Base-by-base conservation (phyloP, 441 rosid genomes). In the Omphalea diandra region DNA sequence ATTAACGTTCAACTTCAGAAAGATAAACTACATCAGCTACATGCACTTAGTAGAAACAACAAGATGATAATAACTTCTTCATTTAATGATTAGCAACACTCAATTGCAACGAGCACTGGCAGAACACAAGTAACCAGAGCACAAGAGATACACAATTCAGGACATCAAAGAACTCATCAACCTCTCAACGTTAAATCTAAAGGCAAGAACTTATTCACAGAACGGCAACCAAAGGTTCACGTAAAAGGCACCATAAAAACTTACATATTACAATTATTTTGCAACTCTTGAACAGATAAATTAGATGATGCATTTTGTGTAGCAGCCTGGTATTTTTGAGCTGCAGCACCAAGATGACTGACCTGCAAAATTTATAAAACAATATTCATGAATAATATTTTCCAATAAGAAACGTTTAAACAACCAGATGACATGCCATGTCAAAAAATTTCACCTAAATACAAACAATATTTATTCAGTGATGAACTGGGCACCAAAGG, bases 291-390 rank as follows among this genome's bases (percentile, higher is more conserved):
- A 83, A 72, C 87, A 76, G 84, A 85, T 69, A 87, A 75, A 85
- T 80, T 84, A 36, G 97, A 65, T 65, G 97, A 82, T 68, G 94
- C 86, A 73, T 85, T 91, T 76, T 87, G 98, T 63, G 94, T 76
- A 12, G 96, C 88, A 75, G 90, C 86, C 73, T 91, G 97, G 77
- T 88, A 91, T 69, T 87, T 94, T 49, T 91, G 97, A 69, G 98
- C 97, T 53, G 92, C 96, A 12, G 85, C 81, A 18, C 89, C 96
- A 56, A 94, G 93, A 73, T 94, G 97, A 84, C 82, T 88, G 65
- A 90, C 94, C 97, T 94, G 84, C 75, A 80, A 61, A 52, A 67
- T 20, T 43, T 29, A 44, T 18, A 35, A 1, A 9, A 22, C 10
- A 40, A 38, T 0, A 62, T 46, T 63, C 36, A 56, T 24, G 22